These are phyloP conservation scores for Zalaria sp. DNA, from an alignment of 2,329 filamentous ascomycete species.

Conservation along the genomic window DNA sequence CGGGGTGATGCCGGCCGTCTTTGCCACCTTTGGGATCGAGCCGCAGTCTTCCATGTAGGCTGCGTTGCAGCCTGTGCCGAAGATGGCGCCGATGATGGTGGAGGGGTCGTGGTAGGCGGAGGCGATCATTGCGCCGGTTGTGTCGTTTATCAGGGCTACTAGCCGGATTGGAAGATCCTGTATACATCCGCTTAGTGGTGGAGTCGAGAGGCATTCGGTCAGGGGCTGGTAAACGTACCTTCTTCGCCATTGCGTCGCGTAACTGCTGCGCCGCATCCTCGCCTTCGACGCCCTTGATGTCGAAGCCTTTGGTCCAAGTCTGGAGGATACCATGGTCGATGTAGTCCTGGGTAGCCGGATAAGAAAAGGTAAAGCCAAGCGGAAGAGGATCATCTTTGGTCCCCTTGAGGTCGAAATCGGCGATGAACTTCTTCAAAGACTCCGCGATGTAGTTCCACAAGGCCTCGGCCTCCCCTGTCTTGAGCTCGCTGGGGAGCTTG, in stretches of 20 bases:
- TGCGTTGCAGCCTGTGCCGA: constrained; percentile 86
- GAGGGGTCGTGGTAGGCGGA: constrained; percentile 75
- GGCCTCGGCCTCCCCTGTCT: constrained; percentile 72
- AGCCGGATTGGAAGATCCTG: constrained; percentile 76
- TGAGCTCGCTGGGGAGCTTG: constrained; percentile 85
- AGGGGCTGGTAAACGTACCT: constrained; percentile 33
- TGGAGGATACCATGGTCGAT: constrained; percentile 88
- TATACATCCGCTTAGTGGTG: constrained; percentile 2
- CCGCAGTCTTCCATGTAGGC: constrained; percentile 83
- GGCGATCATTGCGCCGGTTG: constrained; percentile 80
- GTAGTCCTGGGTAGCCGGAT: constrained; percentile 83
- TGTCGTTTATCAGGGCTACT: constrained; percentile 82
- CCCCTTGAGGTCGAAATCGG: constrained; percentile 59
- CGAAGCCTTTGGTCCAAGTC: constrained; percentile 95
- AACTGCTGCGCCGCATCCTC: constrained; percentile 83
- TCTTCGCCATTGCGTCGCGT: constrained; percentile 59
- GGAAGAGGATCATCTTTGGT: constrained; percentile 53
- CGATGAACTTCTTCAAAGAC: constrained; percentile 81
- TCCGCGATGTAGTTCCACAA: constrained; percentile 94
- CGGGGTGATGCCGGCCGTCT: constrained; percentile 54
- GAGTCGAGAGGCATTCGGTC: constrained; percentile 5
- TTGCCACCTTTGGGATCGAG: constrained; percentile 67
- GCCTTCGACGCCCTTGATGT: constrained; percentile 84
- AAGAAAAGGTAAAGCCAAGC: constrained; percentile 93
- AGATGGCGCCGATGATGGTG: constrained; percentile 84